Evolutionary conservation across 345 rosid genomes (phyloP).

Genomic region (Eucalyptus grandis): DNA sequence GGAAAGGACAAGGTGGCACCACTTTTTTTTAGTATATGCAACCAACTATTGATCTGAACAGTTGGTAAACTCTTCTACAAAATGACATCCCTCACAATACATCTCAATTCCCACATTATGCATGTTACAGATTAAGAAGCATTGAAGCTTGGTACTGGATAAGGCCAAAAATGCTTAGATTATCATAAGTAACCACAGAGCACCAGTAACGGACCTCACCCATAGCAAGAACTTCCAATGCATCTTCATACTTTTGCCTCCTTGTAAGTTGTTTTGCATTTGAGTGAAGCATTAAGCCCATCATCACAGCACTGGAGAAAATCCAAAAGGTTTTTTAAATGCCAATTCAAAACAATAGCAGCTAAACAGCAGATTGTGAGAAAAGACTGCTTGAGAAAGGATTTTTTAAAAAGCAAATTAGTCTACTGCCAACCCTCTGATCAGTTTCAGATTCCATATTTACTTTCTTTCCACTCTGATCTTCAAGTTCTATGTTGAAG

Average conservation of each 20-base stretch:
- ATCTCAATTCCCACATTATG: background rate
- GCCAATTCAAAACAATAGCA: background rate
- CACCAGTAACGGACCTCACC: constrained; percentile 59
- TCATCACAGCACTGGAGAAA: constrained; percentile 64
- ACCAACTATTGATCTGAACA: background rate
- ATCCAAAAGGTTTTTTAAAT: background rate
- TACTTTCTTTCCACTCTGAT: constrained; percentile 63
- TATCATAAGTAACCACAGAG: background rate
- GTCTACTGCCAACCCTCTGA: constrained; percentile 24
- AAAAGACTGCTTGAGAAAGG: background rate
- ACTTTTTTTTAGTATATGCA: background rate
- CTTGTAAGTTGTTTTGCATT: constrained; percentile 50
- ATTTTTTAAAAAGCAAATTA: background rate
- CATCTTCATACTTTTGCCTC: constrained; percentile 53
- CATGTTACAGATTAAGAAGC: background rate
- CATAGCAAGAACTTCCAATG: constrained; percentile 81
- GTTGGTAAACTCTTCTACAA: background rate
- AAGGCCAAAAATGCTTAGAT: background rate
- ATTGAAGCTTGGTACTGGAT: background rate
- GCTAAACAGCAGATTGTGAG: background rate
- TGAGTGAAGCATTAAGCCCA: constrained; percentile 86
- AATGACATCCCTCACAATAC: background rate
- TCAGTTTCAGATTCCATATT: constrained; percentile 73
- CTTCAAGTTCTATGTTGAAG: constrained; percentile 72
- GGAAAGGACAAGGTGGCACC: background rate